Conservation (phyloP, 306 rosid genomes). For the Cotoneaster glaucophyllus region DNA sequence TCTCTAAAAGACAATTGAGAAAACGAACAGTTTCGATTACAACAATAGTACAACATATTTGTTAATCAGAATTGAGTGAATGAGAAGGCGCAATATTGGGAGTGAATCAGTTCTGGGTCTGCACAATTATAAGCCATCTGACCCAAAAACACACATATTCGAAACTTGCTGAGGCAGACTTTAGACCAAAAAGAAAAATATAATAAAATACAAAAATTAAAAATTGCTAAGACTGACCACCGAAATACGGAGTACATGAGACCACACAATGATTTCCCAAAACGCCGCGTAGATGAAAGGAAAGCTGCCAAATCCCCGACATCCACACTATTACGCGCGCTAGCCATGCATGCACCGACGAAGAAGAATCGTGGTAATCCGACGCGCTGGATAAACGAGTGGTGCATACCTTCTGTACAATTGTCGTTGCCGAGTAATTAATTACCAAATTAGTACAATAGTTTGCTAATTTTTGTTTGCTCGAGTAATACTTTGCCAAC, state of each 20-base stretch:
- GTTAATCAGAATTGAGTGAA: no score
- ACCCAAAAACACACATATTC: no score
- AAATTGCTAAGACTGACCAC: background rate
- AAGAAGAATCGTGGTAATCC: background rate
- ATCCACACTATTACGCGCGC: background rate
- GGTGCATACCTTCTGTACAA: background rate
- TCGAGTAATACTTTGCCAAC: no score
- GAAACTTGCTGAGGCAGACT: no score
- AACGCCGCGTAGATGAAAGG: background rate
- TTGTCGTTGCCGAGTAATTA: background rate
- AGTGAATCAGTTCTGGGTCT: no score
- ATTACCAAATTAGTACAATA: no score
- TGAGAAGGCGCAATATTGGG: no score
- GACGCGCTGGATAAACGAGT: background rate
- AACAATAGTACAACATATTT: no score
- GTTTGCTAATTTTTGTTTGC: background rate
- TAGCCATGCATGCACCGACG: background rate
- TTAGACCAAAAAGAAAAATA: no score
- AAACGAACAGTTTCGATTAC: no score
- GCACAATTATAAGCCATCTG: no score
- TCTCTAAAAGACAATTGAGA: no score
- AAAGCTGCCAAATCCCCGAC: background rate
- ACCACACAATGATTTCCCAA: background rate
- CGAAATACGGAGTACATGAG: background rate
- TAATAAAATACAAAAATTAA: background rate